Conservation (phyloP, 2,329 filamentous ascomycete genomes). For the Mycogone perniciosa region DNA sequence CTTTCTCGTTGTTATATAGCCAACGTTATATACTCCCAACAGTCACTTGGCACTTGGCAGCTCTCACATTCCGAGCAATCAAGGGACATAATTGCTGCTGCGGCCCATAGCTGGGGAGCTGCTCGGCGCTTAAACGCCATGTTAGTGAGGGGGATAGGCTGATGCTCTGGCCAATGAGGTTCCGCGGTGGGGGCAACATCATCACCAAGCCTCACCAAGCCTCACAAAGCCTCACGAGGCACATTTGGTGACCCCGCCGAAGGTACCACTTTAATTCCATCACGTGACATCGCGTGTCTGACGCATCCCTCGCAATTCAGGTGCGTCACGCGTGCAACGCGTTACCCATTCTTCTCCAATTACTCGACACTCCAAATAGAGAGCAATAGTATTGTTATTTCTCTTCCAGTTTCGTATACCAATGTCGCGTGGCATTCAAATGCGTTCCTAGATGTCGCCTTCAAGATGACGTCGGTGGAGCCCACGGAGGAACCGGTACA, state of each 20-base stretch:
- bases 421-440: not conserved
- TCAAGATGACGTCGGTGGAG: conserved; percentile 9
- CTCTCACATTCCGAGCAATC: not conserved
- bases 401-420: not conserved
- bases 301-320: conserved; percentile 1
- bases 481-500: conserved; percentile 6
- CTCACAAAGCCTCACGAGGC: not conserved
- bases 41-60: conserved; percentile 1
- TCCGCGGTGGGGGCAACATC: not conserved
- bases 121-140: conserved; percentile 12
- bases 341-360: not conserved
- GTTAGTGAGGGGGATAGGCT: conserved; percentile 11
- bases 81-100: conserved; percentile 1
- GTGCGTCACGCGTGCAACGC: not conserved
- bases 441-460: conserved; percentile 1
- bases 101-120: conserved; percentile 2
- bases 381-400: not conserved
- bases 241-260: not conserved
- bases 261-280: not conserved
- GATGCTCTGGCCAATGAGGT: conserved; percentile 7
- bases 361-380: not conserved
- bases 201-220: not conserved
- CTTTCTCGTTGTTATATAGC: no score
- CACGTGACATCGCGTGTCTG: conserved; percentile 11
- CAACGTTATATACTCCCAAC: no score